Percentiles rank a stretch among this genome's conserved stretches.
phyloP scores from a whole-genome alignment of 345 rosid genomes.

The Cardamine resedifolia region DNA sequence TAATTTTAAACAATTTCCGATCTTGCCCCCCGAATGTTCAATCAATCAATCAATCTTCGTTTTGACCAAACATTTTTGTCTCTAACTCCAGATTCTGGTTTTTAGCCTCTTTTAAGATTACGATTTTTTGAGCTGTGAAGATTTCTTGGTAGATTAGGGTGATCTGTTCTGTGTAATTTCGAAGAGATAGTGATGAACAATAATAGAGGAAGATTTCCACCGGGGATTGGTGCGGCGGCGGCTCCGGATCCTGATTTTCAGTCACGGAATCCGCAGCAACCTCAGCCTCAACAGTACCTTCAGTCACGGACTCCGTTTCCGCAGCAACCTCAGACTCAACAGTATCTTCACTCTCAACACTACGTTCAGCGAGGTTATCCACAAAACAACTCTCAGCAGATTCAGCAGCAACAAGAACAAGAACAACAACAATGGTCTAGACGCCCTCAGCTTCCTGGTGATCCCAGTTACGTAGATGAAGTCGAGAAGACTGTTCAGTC shows the following conservation, averaged over 20 bases:
- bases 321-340: conserved; percentile 57
- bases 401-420: conserved; percentile 35
- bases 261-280: conserved; percentile 32
- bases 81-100: background rate
- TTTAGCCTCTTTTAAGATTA: background rate
- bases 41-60: background rate
- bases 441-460: conserved; percentile 46
- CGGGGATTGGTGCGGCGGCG: conserved; percentile 58
- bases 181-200: conserved; percentile 49
- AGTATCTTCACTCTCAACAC: conserved; percentile 40
- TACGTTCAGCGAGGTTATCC: conserved; percentile 35
- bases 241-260: conserved; percentile 56
- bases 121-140: conserved; percentile 15
- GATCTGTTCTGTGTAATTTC: background rate
- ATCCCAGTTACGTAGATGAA: conserved; percentile 48
- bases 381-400: conserved; percentile 18
- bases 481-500: conserved; percentile 95
- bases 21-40: background rate
- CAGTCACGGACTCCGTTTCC: conserved; percentile 42
- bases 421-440: conserved; percentile 58
- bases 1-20: background rate
- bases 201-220: conserved; percentile 67
- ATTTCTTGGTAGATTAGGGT: background rate
- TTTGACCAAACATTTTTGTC: conserved; percentile 7
- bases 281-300: conserved; percentile 36